Percentiles rank a stretch among this genome's conserved stretches.
Conservation (phyloP, 208 protist species). For the Wallacemonas rigidus region DNA sequence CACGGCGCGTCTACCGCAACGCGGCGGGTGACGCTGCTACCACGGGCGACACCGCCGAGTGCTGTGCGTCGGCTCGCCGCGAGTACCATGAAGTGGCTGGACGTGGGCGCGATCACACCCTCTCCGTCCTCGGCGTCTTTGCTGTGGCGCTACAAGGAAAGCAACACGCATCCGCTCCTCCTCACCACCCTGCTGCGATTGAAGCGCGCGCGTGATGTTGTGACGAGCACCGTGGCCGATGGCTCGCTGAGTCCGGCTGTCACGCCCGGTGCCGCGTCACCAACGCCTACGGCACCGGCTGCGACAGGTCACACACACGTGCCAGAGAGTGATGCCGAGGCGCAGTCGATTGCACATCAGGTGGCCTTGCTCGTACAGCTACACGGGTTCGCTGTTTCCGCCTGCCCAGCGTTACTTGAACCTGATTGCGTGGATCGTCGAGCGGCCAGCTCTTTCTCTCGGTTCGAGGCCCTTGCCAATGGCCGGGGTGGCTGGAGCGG, state of each 20-base stretch:
- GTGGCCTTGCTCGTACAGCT: constrained; percentile 34
- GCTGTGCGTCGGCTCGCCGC: constrained; percentile 11
- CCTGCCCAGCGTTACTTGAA: not conserved
- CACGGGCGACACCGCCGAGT: constrained; percentile 53
- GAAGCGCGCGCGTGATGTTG: not conserved
- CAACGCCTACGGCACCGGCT: not conserved
- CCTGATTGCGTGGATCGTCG: too few species aligned
- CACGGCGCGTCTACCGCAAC: not conserved
- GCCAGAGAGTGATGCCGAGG: not conserved
- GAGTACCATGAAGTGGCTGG: not conserved
- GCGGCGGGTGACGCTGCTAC: constrained; percentile 37
- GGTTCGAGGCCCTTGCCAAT: not conserved
- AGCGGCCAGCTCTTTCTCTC: too few species aligned
- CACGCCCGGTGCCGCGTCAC: not conserved
- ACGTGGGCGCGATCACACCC: not conserved
- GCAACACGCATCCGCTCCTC: constrained; percentile 1
- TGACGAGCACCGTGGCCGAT: not conserved
- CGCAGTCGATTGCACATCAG: constrained; percentile 19
- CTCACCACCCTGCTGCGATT: not conserved
- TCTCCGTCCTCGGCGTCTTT: not conserved
- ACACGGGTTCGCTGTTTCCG: constrained; percentile 26
- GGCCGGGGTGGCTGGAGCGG: not conserved
- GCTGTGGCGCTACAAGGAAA: not conserved
- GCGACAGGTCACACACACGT: not conserved
- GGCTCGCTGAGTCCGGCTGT: not conserved